Base-by-base conservation (phyloP, 805 yeast species). In the Tetrapisispora arboricola region DNA sequence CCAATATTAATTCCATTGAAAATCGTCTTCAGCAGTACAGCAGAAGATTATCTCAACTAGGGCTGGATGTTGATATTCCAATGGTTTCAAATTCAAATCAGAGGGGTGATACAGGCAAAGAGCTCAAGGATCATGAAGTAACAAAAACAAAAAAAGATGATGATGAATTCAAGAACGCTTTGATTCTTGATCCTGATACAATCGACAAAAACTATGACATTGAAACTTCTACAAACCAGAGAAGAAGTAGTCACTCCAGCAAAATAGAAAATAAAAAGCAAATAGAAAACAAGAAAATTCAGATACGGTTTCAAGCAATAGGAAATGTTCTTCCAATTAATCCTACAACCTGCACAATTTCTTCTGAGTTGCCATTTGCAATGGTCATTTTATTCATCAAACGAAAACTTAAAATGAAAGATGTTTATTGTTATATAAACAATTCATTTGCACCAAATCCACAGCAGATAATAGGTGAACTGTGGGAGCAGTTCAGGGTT, bases 361-460 rank as follows among this genome's bases (percentile, higher is more conserved):
- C 58, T 12, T 44, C 57, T 4, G 37, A 49, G 4, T 60, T 58
- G 22, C 49, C 54, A 6, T 60, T 60, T 43, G 49, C 61, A 6
- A 44, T 50, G 34, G 36, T 60, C 1, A 38, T 51, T 5, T 28
- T 45, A 9, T 58, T 58, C 35, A 36, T 60, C 11, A 39, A 43
- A 32, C 46, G 44, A 38, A 48, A 47, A 36, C 26, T 60, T 32
- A 53, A 51, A 32, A 39, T 55, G 16, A 44, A 48, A 10, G 40
- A 50, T 27, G 52, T 59, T 3, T 53, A 51, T 37, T 58, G 64
- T 36, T 62, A 62, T 34, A 47, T 62, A 4, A 61, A 58, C 36
- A 62, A 58, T 38, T 61, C 66, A 7, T 62, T 62, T 46, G 62
- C 64, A 2, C 66, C 66, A 2, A 55, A 54, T 24, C 64, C 64